Percentiles rank a stretch among this genome's conserved stretches.
These are phyloP conservation scores for Coprinellus micaceus DNA, from an alignment of 768 basidiomycete genomes.

Conservation along the genomic window DNA sequence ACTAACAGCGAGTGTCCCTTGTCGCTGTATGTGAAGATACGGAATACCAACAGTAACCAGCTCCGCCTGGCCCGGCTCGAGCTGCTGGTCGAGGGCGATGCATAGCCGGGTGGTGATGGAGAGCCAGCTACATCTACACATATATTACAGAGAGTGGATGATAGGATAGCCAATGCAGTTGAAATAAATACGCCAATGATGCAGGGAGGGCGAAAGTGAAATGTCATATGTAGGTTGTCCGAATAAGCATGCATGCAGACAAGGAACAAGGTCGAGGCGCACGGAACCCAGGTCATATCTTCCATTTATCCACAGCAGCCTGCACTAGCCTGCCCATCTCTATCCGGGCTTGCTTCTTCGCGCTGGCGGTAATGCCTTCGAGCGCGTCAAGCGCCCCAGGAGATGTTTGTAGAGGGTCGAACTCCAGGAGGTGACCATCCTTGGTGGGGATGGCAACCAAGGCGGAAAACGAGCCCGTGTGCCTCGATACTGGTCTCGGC, in stretches of 20 bases:
- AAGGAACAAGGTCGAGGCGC: no score
- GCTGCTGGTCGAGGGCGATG: conserved; percentile 17
- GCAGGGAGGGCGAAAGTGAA: neutral
- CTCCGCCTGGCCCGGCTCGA: conserved; percentile 47
- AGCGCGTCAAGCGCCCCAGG: conserved; percentile 70
- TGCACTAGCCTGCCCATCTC: conserved; percentile 73
- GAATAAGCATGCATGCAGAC: neutral
- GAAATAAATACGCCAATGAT: conserved; percentile 4
- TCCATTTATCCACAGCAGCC: conserved; percentile 76
- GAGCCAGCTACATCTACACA: neutral
- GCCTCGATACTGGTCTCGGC: conserved; percentile 31
- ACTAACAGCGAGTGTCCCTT: conserved; percentile 7
- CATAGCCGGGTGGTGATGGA: neutral
- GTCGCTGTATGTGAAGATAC: conserved; percentile 56
- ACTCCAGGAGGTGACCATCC: conserved; percentile 79
- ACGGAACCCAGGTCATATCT: conserved; percentile 35
- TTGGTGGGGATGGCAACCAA: conserved; percentile 75
- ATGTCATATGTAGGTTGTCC: neutral
- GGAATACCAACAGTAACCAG: conserved; percentile 52
- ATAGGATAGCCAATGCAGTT: conserved; percentile 4
- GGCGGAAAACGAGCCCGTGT: conserved; percentile 45
- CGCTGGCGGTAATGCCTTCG: conserved; percentile 75
- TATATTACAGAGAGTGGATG: conserved; percentile 5
- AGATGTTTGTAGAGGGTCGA: conserved; percentile 76
- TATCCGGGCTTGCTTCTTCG: conserved; percentile 76